These are phyloP conservation scores for Beauveria australis DNA, from an alignment of 2,329 filamentous ascomycete genomes.

Conservation along the genomic window DNA sequence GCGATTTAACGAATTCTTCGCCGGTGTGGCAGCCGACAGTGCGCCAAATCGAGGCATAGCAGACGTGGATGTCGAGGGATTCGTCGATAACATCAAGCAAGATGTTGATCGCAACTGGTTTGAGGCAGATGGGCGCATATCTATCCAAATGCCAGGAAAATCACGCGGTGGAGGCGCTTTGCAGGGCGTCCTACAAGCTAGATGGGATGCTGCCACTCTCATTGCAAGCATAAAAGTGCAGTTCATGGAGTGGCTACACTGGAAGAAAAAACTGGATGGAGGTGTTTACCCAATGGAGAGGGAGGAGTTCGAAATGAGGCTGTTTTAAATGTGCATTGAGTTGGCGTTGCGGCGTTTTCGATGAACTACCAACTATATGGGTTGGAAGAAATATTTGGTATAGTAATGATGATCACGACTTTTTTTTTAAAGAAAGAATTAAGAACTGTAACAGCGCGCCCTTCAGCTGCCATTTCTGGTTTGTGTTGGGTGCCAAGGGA, in stretches of 20 bases:
- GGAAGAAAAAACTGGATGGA: slow-evolving; percentile 18
- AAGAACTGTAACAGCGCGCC: not conserved
- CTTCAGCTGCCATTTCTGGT: not conserved
- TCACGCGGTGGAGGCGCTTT: slow-evolving; percentile 18
- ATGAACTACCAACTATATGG: not conserved
- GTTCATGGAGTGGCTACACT: slow-evolving; percentile 26
- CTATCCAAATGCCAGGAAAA: slow-evolving; percentile 30
- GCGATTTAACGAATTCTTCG: slow-evolving; percentile 10
- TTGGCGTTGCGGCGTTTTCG: not conserved
- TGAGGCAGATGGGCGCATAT: slow-evolving; percentile 24
- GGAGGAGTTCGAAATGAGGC: not conserved
- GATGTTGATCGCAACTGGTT: slow-evolving; percentile 40
- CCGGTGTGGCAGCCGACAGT: not conserved
- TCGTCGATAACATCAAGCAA: slow-evolving; percentile 33
- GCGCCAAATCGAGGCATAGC: slow-evolving; percentile 14
- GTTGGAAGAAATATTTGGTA: not conserved
- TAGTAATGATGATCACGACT: not conserved
- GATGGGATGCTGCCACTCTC: slow-evolving; percentile 25
- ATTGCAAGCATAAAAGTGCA: slow-evolving; percentile 23
- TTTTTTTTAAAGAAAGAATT: not conserved
- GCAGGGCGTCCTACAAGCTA: slow-evolving; percentile 24
- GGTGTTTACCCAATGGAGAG: not conserved
- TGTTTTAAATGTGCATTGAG: slow-evolving; percentile 1
- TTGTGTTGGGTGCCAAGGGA: not conserved
- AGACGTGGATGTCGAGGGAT: slow-evolving; percentile 26